phyloP scores from a whole-genome alignment of 257 asterid species.

The Scutellaria baicalensis region DNA sequence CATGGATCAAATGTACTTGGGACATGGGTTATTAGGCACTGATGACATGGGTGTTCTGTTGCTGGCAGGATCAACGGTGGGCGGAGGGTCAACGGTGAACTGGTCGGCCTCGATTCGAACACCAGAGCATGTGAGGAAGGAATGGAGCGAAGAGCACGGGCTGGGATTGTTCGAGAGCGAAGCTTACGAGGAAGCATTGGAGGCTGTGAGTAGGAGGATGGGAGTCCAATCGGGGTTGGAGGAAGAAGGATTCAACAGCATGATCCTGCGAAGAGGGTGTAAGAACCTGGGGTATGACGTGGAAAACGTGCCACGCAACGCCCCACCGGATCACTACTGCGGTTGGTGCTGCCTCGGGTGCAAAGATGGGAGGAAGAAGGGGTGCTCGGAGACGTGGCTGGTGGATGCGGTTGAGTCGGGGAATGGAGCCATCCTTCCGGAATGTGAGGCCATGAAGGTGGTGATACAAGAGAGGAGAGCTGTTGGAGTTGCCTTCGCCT shows the following conservation, averaged over 20 bases:
- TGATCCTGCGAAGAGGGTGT: constrained; percentile 79
- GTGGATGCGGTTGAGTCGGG: constrained; percentile 62
- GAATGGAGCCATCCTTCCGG: constrained; percentile 54
- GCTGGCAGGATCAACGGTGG: constrained; percentile 86
- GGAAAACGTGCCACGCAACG: constrained; percentile 52
- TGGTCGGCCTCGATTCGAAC: constrained; percentile 86
- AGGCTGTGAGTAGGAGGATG: constrained; percentile 60
- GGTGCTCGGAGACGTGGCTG: constrained; percentile 70
- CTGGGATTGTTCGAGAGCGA: constrained; percentile 44
- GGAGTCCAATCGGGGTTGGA: constrained; percentile 56
- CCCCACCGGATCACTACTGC: constrained; percentile 64
- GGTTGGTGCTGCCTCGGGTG: constrained; percentile 86
- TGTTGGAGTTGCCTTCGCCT: constrained; percentile 45
- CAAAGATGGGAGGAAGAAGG: constrained; percentile 60
- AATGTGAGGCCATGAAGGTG: constrained; percentile 59
- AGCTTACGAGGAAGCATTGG: constrained; percentile 43
- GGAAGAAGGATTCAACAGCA: constrained; percentile 58
- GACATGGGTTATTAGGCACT: constrained; percentile 44
- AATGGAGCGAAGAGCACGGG: constrained; percentile 45
- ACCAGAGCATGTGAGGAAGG: constrained; percentile 54
- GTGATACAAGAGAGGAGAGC: constrained; percentile 23
- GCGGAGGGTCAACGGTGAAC: constrained; percentile 80
- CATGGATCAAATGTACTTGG: constrained; percentile 74
- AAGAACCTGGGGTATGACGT: constrained; percentile 49
- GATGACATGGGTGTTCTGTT: constrained; percentile 40